These are phyloP conservation scores for Poa annua DNA, from an alignment of 176 grass and related monocot genomes.

Conservation along the genomic window DNA sequence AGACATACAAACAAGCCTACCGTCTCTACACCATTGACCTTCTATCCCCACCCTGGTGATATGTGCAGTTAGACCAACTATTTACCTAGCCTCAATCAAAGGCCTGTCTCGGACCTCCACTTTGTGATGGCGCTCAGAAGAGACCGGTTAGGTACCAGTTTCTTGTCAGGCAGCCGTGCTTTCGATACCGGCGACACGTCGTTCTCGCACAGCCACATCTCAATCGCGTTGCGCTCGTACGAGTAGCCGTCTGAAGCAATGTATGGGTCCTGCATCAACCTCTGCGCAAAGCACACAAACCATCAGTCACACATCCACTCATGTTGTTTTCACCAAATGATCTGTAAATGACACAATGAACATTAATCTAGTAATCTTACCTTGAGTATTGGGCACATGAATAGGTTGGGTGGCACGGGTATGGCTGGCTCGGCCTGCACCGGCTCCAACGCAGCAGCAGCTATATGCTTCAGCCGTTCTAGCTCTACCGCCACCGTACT, in stretches of 20 bases:
- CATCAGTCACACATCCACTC: neutral
- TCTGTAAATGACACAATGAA: neutral
- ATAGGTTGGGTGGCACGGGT: slow-evolving; percentile 58
- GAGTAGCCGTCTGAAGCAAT: slow-evolving; percentile 82
- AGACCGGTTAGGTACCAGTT: slow-evolving; percentile 42
- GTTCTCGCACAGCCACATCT: slow-evolving; percentile 56
- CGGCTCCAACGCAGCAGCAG: neutral
- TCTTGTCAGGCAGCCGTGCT: slow-evolving; percentile 39
- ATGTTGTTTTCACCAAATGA: neutral
- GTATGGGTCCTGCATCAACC: slow-evolving; percentile 69
- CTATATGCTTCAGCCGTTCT: slow-evolving; percentile 61
- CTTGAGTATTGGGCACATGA: slow-evolving; percentile 82
- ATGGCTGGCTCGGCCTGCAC: slow-evolving; percentile 5
- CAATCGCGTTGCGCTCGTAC: slow-evolving; percentile 63
- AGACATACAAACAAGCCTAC: neutral
- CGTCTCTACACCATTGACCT: neutral
- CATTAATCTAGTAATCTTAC: slow-evolving; percentile 26
- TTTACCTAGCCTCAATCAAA: neutral
- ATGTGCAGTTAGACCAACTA: slow-evolving; percentile 32
- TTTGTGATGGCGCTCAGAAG: slow-evolving; percentile 43
- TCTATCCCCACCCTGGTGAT: neutral
- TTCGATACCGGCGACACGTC: slow-evolving; percentile 51
- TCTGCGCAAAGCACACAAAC: slow-evolving; percentile 34
- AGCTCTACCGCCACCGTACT: slow-evolving; percentile 53
- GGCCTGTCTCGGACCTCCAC: slow-evolving; percentile 35